A percentile compares a stretch with the other conserved stretches of the same genome.
phyloP scores from a whole-genome alignment of 176 grass and related monocot genomes.

The Otatea glauca region DNA sequence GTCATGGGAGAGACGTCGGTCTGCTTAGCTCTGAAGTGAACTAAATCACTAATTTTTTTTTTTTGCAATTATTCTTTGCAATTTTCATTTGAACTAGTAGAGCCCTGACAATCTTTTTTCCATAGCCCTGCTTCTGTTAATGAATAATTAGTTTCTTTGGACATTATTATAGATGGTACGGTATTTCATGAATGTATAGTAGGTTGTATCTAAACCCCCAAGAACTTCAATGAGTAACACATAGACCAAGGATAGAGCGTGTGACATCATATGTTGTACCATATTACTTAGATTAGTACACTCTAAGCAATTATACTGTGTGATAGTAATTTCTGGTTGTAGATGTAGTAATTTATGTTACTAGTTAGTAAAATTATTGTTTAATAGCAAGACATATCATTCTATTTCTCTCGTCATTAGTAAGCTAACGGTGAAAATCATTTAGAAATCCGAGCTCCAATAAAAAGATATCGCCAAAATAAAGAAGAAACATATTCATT shows the following conservation, averaged over 20 bases:
- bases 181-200: neutral
- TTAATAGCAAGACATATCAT: too few species aligned
- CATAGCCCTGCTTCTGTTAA: neutral
- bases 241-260: too few species aligned
- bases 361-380: too few species aligned
- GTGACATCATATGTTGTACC: neutral
- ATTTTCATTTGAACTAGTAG: neutral
- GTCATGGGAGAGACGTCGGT: neutral
- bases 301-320: too few species aligned
- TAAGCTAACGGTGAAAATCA: too few species aligned
- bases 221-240: neutral
- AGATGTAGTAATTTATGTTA: too few species aligned
- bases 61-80: neutral
- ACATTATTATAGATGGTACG: neutral
- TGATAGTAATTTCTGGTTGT: too few species aligned
- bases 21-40: neutral
- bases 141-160: neutral
- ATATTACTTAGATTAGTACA: too few species aligned
- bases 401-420: too few species aligned
- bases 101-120: neutral
- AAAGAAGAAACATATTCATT: too few species aligned
- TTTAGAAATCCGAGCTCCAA: too few species aligned
- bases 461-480: too few species aligned
- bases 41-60: neutral
- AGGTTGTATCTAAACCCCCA: neutral